A percentile compares a stretch with the other conserved stretches of the same genome.
Conservation (phyloP, 139 green algal genomes). For the Chlamydomonas sp. region DNA sequence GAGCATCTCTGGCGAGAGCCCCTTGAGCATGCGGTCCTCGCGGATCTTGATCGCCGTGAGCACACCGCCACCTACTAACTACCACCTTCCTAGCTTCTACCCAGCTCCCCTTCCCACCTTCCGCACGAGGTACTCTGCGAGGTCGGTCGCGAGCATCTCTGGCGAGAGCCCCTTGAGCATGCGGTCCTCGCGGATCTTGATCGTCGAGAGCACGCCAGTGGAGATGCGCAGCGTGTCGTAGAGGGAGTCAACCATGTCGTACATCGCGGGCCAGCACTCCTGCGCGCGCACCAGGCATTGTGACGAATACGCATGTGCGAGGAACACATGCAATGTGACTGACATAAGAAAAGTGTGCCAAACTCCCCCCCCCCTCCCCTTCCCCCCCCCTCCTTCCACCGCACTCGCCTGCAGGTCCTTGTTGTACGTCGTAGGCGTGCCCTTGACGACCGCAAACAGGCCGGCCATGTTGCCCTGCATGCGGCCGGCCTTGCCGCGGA, state of each 20-base stretch:
- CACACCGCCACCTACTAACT: too few species aligned
- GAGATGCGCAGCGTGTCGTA: slow-evolving; percentile 85
- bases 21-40: slow-evolving; percentile 71
- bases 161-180: slow-evolving; percentile 76
- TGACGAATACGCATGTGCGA: not conserved
- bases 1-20: slow-evolving; percentile 89
- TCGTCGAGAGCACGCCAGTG: slow-evolving; percentile 83
- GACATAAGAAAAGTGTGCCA: not conserved
- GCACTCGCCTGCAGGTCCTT: slow-evolving; percentile 87
- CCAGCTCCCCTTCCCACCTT: too few species aligned
- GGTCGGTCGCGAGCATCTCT: slow-evolving; percentile 96
- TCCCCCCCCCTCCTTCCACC: too few species aligned
- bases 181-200: slow-evolving; percentile 77
- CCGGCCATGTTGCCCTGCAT: slow-evolving; percentile 84
- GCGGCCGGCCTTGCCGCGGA: slow-evolving; percentile 74
- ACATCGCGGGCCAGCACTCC: slow-evolving; percentile 90
- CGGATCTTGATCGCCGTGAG: slow-evolving; percentile 83
- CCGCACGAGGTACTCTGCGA: slow-evolving; percentile 98
- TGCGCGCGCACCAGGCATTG: slow-evolving; percentile 18
- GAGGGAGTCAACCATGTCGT: slow-evolving; percentile 88
- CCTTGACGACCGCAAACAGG: slow-evolving; percentile 86
- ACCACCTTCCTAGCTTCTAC: too few species aligned
- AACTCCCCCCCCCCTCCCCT: too few species aligned
- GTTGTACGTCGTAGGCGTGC: slow-evolving; percentile 97
- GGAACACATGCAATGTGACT: not conserved